Evolutionary conservation across 768 basidiomycete genomes (phyloP).

Genomic region (Termitomyces sp.): DNA sequence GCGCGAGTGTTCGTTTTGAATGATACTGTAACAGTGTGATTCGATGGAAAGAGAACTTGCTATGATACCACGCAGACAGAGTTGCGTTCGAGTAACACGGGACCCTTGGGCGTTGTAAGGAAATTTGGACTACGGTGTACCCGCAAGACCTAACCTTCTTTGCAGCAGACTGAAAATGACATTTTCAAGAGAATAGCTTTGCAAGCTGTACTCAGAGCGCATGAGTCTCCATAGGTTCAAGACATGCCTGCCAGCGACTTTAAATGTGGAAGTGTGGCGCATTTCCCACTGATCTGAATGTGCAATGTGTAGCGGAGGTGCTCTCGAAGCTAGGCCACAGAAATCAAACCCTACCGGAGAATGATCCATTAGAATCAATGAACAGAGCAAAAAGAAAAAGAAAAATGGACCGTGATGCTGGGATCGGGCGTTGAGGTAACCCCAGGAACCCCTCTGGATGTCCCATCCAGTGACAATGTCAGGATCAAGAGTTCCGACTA

Average conservation of each 20-base stretch:
- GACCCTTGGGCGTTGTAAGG: conserved; percentile 38
- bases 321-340: conserved; percentile 69
- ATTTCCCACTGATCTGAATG: conserved; percentile 65
- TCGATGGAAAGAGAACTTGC: conserved; percentile 49
- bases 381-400: neutral
- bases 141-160: conserved; percentile 48
- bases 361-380: neutral
- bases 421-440: conserved; percentile 74
- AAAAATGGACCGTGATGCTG: conserved; percentile 43
- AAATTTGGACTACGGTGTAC: neutral
- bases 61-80: conserved; percentile 65
- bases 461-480: conserved; percentile 95
- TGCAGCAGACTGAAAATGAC: conserved; percentile 77
- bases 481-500: conserved; percentile 74
- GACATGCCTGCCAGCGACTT: conserved; percentile 82
- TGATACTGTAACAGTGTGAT: conserved; percentile 58
- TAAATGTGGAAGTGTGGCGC: conserved; percentile 75
- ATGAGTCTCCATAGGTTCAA: conserved; percentile 92
- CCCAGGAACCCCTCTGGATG: conserved; percentile 84
- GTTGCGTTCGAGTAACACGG: conserved; percentile 65
- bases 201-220: conserved; percentile 74
- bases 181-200: conserved; percentile 86
- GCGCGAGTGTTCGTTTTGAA: conserved; percentile 54
- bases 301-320: conserved; percentile 38
- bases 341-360: conserved; percentile 62